Evolutionary conservation across 345 rosid species (phyloP).

Genomic region (Camelina neglecta): DNA sequence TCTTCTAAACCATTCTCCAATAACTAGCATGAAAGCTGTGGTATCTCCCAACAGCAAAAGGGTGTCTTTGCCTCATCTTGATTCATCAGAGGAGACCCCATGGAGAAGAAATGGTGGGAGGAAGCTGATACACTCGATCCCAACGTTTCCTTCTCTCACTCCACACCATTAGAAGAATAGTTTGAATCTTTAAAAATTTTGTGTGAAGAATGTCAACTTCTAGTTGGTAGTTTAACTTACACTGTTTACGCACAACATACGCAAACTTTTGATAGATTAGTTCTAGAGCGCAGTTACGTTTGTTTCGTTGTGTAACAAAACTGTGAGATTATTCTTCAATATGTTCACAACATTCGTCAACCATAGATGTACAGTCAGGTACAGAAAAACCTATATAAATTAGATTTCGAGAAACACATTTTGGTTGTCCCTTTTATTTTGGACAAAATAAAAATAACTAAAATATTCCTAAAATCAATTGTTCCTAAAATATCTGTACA

Average conservation of each 20-base stretch:
- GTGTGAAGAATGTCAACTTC: conserved; percentile 28
- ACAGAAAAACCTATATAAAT: too few relatives aligned
- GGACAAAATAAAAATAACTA: too few relatives aligned
- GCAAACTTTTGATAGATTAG: conserved; percentile 5
- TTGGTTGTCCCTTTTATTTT: too few relatives aligned
- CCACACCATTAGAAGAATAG: conserved; percentile 40
- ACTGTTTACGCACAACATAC: conserved; percentile 7
- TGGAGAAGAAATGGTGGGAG: conserved; percentile 63
- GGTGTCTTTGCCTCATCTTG: conserved; percentile 67
- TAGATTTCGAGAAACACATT: too few relatives aligned
- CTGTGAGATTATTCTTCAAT: not conserved
- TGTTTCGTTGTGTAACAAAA: conserved; percentile 6
- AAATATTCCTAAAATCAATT: too few relatives aligned
- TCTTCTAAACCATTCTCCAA: conserved; percentile 49
- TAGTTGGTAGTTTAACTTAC: conserved; percentile 27
- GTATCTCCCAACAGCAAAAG: conserved; percentile 89
- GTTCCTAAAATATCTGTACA: too few relatives aligned
- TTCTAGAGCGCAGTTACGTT: not conserved
- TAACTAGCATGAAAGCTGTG: conserved; percentile 40
- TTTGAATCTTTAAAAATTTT: conserved; percentile 18
- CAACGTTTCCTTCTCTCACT: conserved; percentile 88
- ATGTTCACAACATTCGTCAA: not conserved
- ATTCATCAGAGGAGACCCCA: conserved; percentile 57
- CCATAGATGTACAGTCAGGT: too few relatives aligned
- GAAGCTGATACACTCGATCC: conserved; percentile 75